These are phyloP conservation scores for Colletotrichum sp. DNA, from an alignment of 2,329 filamentous ascomycete genomes.

Conservation along the genomic window DNA sequence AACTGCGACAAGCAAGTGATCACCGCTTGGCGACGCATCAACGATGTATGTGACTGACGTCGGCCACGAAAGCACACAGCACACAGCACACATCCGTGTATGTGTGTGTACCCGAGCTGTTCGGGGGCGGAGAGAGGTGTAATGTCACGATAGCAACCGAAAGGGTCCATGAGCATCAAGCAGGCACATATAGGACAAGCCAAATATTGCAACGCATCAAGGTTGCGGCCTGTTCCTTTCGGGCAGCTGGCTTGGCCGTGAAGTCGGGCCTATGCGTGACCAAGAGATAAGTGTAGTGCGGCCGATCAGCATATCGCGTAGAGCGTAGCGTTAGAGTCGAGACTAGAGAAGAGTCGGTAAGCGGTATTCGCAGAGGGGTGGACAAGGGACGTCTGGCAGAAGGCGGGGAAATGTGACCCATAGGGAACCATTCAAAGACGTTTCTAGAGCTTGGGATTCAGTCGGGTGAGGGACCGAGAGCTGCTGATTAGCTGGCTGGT, in stretches of 20 bases:
- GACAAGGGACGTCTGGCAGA: not conserved
- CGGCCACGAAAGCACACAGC: not conserved
- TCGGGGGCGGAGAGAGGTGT: not conserved
- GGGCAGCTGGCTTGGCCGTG: not conserved
- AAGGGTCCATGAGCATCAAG: not conserved
- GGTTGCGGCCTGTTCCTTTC: not conserved
- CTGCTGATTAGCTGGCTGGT: not conserved
- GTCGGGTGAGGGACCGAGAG: not conserved
- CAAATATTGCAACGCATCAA: constrained; percentile 9
- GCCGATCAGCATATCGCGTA: constrained; percentile 11
- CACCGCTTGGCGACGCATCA: not conserved
- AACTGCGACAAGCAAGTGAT: not conserved
- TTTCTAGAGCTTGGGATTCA: not conserved
- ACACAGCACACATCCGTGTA: not conserved
- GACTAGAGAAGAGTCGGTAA: not conserved
- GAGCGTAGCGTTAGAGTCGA: not conserved
- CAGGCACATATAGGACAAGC: not conserved
- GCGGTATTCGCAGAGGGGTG: not conserved
- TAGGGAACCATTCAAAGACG: not conserved
- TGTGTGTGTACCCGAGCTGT: not conserved
- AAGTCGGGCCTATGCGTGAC: constrained; percentile 5
- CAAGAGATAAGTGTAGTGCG: not conserved
- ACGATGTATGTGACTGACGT: not conserved
- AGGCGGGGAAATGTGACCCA: constrained; percentile 3
- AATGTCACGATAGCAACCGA: not conserved